phyloP scores from a whole-genome alignment of 2,329 filamentous ascomycete species.

The Fusarium paranaense region DNA sequence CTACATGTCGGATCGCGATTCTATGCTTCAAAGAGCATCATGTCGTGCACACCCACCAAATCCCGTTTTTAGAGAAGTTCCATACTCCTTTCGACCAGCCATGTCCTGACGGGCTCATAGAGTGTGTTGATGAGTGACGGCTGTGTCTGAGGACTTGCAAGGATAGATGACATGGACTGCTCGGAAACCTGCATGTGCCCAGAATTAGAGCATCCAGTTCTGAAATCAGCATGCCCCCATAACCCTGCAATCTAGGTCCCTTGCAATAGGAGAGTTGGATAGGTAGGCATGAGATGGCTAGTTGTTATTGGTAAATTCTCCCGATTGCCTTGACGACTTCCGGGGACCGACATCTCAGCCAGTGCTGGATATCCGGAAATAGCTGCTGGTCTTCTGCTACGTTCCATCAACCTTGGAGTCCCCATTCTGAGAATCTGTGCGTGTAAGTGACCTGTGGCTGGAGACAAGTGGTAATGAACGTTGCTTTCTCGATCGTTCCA shows the following conservation, averaged over 20 bases:
- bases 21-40: background rate
- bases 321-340: background rate
- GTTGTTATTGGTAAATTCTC: background rate
- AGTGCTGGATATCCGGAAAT: background rate
- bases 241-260: slow-evolving; percentile 17
- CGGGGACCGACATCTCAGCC: background rate
- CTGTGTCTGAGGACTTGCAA: slow-evolving; percentile 8
- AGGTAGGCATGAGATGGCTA: background rate
- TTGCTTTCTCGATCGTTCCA: background rate
- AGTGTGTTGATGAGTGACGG: background rate
- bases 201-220: slow-evolving; percentile 1
- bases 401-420: slow-evolving; percentile 11
- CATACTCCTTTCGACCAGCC: background rate
- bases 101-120: background rate
- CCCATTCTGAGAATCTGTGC: background rate
- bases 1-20: background rate
- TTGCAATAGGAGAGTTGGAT: background rate
- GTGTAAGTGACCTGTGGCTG: background rate
- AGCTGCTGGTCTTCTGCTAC: slow-evolving; percentile 1
- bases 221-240: slow-evolving; percentile 5
- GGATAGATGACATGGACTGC: slow-evolving; percentile 19
- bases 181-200: slow-evolving; percentile 28
- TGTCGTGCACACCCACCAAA: background rate
- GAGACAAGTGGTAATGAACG: background rate
- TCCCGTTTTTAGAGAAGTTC: background rate